Conservation (phyloP, 2,329 filamentous ascomycete genomes). For the Fusarium sambucinum region DNA sequence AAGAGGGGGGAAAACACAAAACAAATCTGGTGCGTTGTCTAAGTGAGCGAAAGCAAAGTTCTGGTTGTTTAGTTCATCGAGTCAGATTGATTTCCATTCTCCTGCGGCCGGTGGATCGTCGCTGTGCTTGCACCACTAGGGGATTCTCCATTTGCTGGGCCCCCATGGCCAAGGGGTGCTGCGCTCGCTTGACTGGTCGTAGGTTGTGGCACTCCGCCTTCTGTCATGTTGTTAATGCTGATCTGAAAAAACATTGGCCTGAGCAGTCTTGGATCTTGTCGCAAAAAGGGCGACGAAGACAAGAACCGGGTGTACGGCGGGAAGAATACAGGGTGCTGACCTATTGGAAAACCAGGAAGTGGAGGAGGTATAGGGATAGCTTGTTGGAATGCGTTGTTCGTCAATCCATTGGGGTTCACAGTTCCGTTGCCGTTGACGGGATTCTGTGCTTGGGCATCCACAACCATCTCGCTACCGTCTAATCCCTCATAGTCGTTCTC, state of each 20-base stretch:
- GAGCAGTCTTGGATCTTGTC: constrained; percentile 34
- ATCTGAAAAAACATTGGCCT: constrained; percentile 44
- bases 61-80: constrained; percentile 41
- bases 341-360: constrained; percentile 37
- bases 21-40: constrained; percentile 27
- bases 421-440: constrained; percentile 34
- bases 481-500: constrained; percentile 59
- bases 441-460: constrained; percentile 51
- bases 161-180: constrained; percentile 46
- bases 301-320: constrained; percentile 34
- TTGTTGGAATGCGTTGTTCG: constrained; percentile 37
- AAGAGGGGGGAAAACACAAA: constrained; percentile 32
- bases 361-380: constrained; percentile 49
- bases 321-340: constrained; percentile 43
- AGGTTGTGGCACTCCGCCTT: constrained; percentile 39
- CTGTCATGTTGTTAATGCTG: constrained; percentile 48
- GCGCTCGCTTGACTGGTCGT: constrained; percentile 46
- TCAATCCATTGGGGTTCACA: constrained; percentile 10
- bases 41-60: constrained; percentile 27
- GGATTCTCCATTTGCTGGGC: constrained; percentile 43
- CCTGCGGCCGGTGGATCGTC: constrained; percentile 50
- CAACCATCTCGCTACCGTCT: constrained; percentile 55
- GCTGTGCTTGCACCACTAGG: constrained; percentile 54
- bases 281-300: constrained; percentile 35
- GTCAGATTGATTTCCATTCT: constrained; percentile 36